Evolutionary conservation across 805 yeast species (phyloP), one percentile per base, ranked within the genome.

Genomic region (Ogataea trehaloabstinens): DNA sequence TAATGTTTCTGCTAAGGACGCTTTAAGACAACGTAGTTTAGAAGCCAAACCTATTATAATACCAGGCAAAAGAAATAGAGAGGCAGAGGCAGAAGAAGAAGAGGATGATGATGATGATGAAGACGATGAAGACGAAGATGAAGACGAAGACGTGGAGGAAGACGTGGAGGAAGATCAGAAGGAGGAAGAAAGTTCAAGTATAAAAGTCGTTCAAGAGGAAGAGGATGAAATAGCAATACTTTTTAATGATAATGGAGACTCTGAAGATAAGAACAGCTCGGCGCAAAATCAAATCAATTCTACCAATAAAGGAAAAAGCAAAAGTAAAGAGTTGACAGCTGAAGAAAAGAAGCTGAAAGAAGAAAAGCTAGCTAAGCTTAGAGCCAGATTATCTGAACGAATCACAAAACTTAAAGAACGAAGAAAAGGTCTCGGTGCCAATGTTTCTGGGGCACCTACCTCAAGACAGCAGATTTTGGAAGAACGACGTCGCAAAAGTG

Each of bases 341-440:
- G 79, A 75, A 60, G 78, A 78, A 51, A 63, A 74, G 55, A 59
- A 58, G 44, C 70, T 66, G 40, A 75, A 66, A 38, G 70, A 73
- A 33, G 76, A 73, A 42, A 77, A 80, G 27, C 64, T 88, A 34
- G 75, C 75, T 4, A 83, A 78, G 49, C 71, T 93, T 43, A 79
- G 90, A 55, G 83, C 81, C n/a, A 84, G 84, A 59, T 73, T 93
- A 31, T 82, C 91, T 20, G 75, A 74, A 13, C 86, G 80, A 60
- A 90, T 93, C 47, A 74, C 68, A 40, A 66, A 64, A 6, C 55
- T 93, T 66, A 79, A 81, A 49, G 89, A 82, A 39, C 84, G 78
- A 63, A 80, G 99, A 59, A 90, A 84, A 54, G 99, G 98, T 1
- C 93, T 95, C 1, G 98, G 98, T 2, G 68, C 90, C 1, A 82